Base-by-base conservation (phyloP, 495 filamentous ascomycete genomes). In the Penicillium chermesinum region DNA sequence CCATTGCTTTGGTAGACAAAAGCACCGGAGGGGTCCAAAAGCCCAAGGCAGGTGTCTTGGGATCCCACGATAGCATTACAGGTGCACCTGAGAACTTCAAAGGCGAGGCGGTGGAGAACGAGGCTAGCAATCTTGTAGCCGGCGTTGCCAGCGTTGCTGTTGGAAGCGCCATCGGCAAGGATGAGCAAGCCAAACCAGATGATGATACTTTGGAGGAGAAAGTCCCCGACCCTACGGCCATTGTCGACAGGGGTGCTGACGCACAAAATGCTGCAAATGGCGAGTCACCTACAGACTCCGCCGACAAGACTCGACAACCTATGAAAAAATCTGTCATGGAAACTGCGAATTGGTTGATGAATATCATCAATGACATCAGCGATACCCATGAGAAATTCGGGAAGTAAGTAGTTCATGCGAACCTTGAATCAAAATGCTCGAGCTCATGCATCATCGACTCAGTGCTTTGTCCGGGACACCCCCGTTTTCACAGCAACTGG, bases 91-190 rank as follows among this genome's bases (percentile, higher is more conserved):
- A 93, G 62, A 87, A 85, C 51, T 81, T 88, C 64, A 84, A 89
- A 53, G 89, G 89, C 15, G 88, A 93, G 60, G 86, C 88, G 1
- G 88, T 88, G 9, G 89, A 95, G 60, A 79, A 86, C 49, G 89
- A 94, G 59, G 89, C 89, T 3, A 82, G 77, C 52, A 91, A 88
- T 51, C 82, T 94, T 48, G 82, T 91, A 15, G 84, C 83, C 49
- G 76, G 80, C 19, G 83, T 94, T 44, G 83, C 86, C 13, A 78
- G 79, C 9, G 81, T 94, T 10, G 86, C 86, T 1, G 67, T 93
- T 25, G 83, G 81, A 43, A 85, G 84, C 46, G 87, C 86, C 1
- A 78, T 80, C 0, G 89, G 87, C 2, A 89, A 90, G 54, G 73
- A 84, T 41, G 78, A 80, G 2, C 72, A 77, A 49, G 76, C 65